A percentile compares a stretch with the other conserved stretches of the same genome.
Evolutionary conservation across 352 stramenopile genomes (phyloP).

Genomic region (Chrysophaeum taylorii): DNA sequence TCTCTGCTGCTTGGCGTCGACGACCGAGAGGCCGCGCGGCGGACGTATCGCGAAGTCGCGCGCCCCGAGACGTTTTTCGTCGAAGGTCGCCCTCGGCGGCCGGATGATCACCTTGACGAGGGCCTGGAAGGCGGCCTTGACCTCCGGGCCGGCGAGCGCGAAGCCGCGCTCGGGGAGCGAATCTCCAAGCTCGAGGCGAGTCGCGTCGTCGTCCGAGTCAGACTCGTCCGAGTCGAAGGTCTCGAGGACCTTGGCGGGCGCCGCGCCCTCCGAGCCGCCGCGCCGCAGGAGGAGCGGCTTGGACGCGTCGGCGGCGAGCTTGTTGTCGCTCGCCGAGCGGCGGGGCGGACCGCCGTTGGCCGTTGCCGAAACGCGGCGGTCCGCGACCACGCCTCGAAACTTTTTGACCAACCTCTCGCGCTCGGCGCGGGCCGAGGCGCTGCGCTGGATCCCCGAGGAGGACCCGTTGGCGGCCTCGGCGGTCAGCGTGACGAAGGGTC

Average conservation of each 20-base stretch:
- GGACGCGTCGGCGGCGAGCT: background rate
- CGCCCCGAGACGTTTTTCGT: slow-evolving; percentile 1
- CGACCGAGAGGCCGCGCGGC: too few relatives aligned
- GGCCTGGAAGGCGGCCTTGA: slow-evolving; percentile 3
- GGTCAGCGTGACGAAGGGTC: too few relatives aligned
- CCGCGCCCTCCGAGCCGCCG: background rate
- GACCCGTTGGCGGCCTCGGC: too few relatives aligned
- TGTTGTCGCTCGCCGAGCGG: too few relatives aligned
- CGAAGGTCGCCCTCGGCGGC: slow-evolving; percentile 9
- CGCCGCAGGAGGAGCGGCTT: background rate
- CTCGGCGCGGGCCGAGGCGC: too few relatives aligned
- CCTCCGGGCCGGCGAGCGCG: background rate
- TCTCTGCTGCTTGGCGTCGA: too few relatives aligned
- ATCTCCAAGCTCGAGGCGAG: background rate
- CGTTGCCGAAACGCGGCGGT: too few relatives aligned
- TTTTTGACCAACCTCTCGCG: too few relatives aligned
- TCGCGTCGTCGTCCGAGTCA: background rate
- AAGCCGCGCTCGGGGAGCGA: background rate
- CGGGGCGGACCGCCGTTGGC: too few relatives aligned
- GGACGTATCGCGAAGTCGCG: background rate
- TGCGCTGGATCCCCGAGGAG: too few relatives aligned
- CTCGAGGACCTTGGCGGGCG: background rate
- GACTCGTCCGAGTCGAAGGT: background rate
- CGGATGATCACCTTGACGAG: slow-evolving; percentile 16
- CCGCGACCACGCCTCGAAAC: too few relatives aligned